Percentiles rank a stretch among this genome's conserved stretches.
phyloP scores from a whole-genome alignment of 106 monocot genomes.

The Dendrobium chrysotoxum region DNA sequence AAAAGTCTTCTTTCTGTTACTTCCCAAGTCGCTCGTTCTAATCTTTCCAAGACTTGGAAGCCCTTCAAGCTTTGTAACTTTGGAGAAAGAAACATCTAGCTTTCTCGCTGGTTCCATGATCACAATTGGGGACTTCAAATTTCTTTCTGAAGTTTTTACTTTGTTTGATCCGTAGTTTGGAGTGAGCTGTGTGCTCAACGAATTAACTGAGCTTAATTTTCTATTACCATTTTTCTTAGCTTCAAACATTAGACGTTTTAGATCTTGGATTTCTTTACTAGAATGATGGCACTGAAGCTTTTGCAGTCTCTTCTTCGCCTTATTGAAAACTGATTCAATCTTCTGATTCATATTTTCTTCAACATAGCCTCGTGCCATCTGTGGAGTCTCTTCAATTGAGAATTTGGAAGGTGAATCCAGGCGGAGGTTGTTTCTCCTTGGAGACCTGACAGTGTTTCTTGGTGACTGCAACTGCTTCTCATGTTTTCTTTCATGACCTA shows the following conservation, averaged over 20 bases:
- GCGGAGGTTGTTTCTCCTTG: neutral
- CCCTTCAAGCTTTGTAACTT: conserved; percentile 20
- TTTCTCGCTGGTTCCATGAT: conserved; percentile 54
- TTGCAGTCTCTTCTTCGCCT: conserved; percentile 36
- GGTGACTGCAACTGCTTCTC: conserved; percentile 49
- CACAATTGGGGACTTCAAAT: conserved; percentile 55
- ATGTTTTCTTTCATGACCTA: conserved; percentile 16
- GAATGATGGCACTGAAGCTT: conserved; percentile 35
- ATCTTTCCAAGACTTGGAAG: conserved; percentile 25
- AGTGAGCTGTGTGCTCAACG: neutral
- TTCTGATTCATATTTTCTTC: conserved; percentile 14
- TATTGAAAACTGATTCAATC: neutral
- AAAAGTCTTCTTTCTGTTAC: conserved; percentile 17
- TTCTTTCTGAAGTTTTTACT: conserved; percentile 10
- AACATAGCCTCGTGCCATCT: neutral
- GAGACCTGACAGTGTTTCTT: neutral
- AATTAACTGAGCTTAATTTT: conserved; percentile 1
- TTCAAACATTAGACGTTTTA: neutral
- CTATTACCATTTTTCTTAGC: neutral
- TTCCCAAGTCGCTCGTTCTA: conserved; percentile 1
- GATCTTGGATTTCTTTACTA: conserved; percentile 24
- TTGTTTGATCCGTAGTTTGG: neutral
- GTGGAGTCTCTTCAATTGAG: neutral
- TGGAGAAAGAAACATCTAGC: conserved; percentile 13
- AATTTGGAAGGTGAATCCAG: conserved; percentile 13